Conservation (phyloP, 345 rosid genomes). For the Euphorbia tirucalli region DNA sequence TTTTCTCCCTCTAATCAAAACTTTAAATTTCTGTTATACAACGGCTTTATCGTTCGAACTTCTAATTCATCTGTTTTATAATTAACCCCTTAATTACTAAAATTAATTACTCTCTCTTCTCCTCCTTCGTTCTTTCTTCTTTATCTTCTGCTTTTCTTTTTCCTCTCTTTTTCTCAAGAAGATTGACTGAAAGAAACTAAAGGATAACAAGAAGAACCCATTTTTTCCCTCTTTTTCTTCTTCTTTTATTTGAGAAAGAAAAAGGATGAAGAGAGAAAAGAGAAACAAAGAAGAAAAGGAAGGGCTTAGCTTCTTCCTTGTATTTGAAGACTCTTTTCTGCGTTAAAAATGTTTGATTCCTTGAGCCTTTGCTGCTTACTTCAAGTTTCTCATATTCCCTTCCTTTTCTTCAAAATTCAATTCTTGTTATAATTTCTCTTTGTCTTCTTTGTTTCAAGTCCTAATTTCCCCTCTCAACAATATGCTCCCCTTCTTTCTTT, state of each 20-base stretch:
- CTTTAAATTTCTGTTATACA: slow-evolving; percentile 54
- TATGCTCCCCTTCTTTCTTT: slow-evolving; percentile 53
- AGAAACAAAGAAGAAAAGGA: slow-evolving; percentile 34
- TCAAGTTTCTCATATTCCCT: slow-evolving; percentile 50
- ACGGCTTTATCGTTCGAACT: slow-evolving; percentile 32
- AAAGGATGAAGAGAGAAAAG: slow-evolving; percentile 21
- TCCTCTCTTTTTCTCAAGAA: slow-evolving; percentile 19
- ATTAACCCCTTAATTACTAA: neutral
- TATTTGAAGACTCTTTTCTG: slow-evolving; percentile 43
- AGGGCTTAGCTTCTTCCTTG: slow-evolving; percentile 54
- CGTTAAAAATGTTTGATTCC: slow-evolving; percentile 48
- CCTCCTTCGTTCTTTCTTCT: neutral
- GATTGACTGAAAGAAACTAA: slow-evolving; percentile 11
- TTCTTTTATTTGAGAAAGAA: slow-evolving; percentile 28
- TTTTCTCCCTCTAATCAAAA: slow-evolving; percentile 30
- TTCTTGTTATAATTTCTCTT: slow-evolving; percentile 33
- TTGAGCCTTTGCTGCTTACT: slow-evolving; percentile 33
- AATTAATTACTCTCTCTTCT: neutral
- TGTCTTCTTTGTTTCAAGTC: slow-evolving; percentile 36
- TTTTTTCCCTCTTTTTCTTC: slow-evolving; percentile 21
- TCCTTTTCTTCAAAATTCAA: slow-evolving; percentile 34
- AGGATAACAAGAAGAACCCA: slow-evolving; percentile 5
- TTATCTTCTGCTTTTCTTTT: neutral
- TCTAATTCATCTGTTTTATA: no score
- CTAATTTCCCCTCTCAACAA: slow-evolving; percentile 38